Evolutionary conservation across 1,139 yeast genomes (phyloP), one percentile per base, ranked within the genome.

Genomic region (Scheffersomyces stambukii): DNA sequence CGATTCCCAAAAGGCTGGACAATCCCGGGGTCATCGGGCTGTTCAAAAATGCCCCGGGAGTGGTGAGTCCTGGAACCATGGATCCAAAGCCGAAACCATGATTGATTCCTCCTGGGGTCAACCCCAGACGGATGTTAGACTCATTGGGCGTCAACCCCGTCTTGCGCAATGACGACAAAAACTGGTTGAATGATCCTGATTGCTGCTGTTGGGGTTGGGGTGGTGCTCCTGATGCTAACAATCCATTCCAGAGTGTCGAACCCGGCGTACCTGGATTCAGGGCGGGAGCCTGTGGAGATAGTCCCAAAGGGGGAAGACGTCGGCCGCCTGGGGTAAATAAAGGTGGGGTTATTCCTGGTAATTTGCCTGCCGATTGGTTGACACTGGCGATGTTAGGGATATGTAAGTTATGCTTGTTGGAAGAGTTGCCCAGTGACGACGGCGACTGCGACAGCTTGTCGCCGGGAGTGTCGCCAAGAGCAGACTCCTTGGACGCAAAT

Each of bases 141-240:
- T 80, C 88, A 50, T 77, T 80, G 5, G 89, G 86, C 0, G 86
- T 77, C 24, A 81, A 56, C 0, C 85, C 88, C 0, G 81, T 63
- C 41, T 77, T 70, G 19, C 70, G 53, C 32, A 58, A 42, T 29
- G 50, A 52, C 34, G 57, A 54, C 19, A 56, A 47, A 38, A 57
- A 55, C 41, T 54, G 67, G 28, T 45, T 48, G 31, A 44, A 54
- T 13, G 23, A 27, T 12, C 32, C 38, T 19, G 6, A 15, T 16
- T 37, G 46, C 14, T 31, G 34, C 23, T 24, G 37, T 19, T 33
- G 36, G 9, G 17, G 21, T 14, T 25, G 35, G 13, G 29, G 39
- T 19, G 25, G 28, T 34, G 27, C 23, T 18, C 17, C 21, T 9
- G 70, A 68, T 28, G 50, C 61, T 29, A 70, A 53, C 29, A 73